phyloP scores from a whole-genome alignment of 441 rosid genomes.

The Sinapis alba region DNA sequence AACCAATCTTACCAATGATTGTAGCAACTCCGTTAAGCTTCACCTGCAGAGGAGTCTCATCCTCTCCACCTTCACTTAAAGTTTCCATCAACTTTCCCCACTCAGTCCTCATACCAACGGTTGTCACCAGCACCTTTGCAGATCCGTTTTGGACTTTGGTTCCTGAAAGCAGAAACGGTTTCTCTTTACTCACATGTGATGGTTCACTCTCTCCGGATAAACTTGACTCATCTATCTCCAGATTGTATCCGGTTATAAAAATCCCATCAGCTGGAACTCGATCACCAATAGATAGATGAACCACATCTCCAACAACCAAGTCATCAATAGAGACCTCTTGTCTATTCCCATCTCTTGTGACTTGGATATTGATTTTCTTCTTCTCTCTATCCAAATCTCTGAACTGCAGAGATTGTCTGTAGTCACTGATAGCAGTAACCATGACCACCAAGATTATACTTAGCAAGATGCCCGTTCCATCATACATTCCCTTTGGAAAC shows the following conservation, averaged over 20 bases:
- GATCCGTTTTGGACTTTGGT: conserved; percentile 57
- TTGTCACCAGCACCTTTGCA: conserved; percentile 53
- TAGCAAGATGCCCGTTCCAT: conserved; percentile 51
- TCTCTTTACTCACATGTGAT: conserved; percentile 39
- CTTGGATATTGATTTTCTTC: conserved; percentile 50
- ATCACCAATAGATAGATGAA: conserved; percentile 52
- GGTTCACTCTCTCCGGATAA: conserved; percentile 55
- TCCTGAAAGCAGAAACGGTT: conserved; percentile 52
- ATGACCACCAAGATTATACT: conserved; percentile 56
- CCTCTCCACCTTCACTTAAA: conserved; percentile 50
- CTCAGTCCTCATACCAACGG: conserved; percentile 59
- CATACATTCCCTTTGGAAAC: conserved; percentile 61
- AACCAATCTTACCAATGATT: conserved; percentile 53
- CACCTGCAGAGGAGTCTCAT: conserved; percentile 58
- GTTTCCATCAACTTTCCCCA: conserved; percentile 64
- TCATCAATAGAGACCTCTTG: conserved; percentile 52
- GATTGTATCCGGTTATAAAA: conserved; percentile 49
- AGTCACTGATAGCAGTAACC: conserved; percentile 60
- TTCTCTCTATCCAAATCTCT: conserved; percentile 55
- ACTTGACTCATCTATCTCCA: conserved; percentile 54
- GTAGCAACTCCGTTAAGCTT: conserved; percentile 59
- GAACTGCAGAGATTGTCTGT: conserved; percentile 57
- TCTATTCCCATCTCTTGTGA: conserved; percentile 51
- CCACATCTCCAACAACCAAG: conserved; percentile 57
- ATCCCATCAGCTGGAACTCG: conserved; percentile 59